A percentile compares a stretch with the other conserved stretches of the same genome.
phyloP scores from a whole-genome alignment of 495 filamentous ascomycete species.

The Aspergillus campestris region DNA sequence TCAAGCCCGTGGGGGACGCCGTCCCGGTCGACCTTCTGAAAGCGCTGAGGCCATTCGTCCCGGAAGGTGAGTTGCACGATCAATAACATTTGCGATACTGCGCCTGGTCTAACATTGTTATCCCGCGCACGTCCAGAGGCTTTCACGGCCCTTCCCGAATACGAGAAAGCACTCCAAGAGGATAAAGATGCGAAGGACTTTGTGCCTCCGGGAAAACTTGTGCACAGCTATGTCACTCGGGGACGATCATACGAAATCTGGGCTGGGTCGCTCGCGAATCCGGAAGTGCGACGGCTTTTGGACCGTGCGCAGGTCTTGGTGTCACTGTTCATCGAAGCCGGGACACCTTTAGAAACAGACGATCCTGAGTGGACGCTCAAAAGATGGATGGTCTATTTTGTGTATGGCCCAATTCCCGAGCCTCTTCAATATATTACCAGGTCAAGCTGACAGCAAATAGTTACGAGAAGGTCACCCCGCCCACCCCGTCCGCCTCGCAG shows the following conservation, averaged over 20 bases:
- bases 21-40: slow-evolving; percentile 58
- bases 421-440: neutral
- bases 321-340: slow-evolving; percentile 89
- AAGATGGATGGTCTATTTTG: slow-evolving; percentile 83
- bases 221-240: slow-evolving; percentile 41
- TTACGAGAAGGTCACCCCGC: slow-evolving; percentile 56
- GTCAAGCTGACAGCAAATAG: slow-evolving; percentile 20
- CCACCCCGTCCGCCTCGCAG: slow-evolving; percentile 37
- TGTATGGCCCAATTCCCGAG: slow-evolving; percentile 28
- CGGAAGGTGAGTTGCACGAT: slow-evolving; percentile 43
- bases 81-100: neutral
- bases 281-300: slow-evolving; percentile 53
- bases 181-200: slow-evolving; percentile 48
- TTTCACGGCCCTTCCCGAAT: slow-evolving; percentile 51
- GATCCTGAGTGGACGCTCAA: slow-evolving; percentile 64
- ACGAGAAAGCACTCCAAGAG: slow-evolving; percentile 48
- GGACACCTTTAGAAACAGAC: slow-evolving; percentile 59
- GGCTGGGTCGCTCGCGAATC: slow-evolving; percentile 48
- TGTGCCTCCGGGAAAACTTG: slow-evolving; percentile 48
- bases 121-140: slow-evolving; percentile 37
- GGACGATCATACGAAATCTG: slow-evolving; percentile 53
- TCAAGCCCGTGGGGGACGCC: slow-evolving; percentile 62
- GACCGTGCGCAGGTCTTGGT: slow-evolving; percentile 74
- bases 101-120: neutral
- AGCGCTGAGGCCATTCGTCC: slow-evolving; percentile 57